Evolutionary conservation across 805 yeast species (phyloP), one percentile per base, ranked within the genome.

Genomic region (Candida xyloterini): DNA sequence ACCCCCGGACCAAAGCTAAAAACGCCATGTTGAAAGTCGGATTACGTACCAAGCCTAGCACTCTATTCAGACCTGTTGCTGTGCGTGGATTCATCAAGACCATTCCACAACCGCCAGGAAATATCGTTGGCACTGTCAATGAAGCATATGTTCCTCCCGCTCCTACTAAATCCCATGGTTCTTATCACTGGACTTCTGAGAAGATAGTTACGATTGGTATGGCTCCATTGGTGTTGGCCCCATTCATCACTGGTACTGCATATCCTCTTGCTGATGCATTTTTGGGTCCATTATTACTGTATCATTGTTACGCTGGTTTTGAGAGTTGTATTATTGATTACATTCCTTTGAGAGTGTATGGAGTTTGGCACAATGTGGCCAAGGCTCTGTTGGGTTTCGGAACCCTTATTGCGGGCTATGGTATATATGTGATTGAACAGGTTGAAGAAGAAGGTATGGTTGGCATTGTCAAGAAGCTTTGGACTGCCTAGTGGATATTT

Each of bases 241-340:
- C 93, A 2, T 71, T 82, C 39, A 60, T 78, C 16, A 67, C 80
- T 5, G 78, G 79, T 25, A 57, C 70, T 15, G 67, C 79, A n/a
- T 59, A 69, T 30, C 79, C 81, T 1, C 37, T 73, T 6, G 43
- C 78, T 3, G 93, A 84, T 61, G 66, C 84, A 3, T 48, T 77
- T 2, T 61, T 84, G 54, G 66, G 79, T 11, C 66, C 79, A 2
- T 61, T 78, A 10, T 56, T 83, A 33, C 63, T 84, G 48, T 70
- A 74, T 55, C 93, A 85, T 60, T 71, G 79, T 40, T 77, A 75
- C 59, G 77, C 78, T 34, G 95, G 93, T 3, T 79, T 84, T 69
- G 80, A 78, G 55, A 71, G 86, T 30, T 83, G 93, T 70, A 84
- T 85, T 52, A 74, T 75, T 41, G 93, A 85, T 62, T 83, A 84